These are phyloP conservation scores for Thalassiosira oceanica DNA, from an alignment of 352 stramenopile species.

Conservation along the genomic window DNA sequence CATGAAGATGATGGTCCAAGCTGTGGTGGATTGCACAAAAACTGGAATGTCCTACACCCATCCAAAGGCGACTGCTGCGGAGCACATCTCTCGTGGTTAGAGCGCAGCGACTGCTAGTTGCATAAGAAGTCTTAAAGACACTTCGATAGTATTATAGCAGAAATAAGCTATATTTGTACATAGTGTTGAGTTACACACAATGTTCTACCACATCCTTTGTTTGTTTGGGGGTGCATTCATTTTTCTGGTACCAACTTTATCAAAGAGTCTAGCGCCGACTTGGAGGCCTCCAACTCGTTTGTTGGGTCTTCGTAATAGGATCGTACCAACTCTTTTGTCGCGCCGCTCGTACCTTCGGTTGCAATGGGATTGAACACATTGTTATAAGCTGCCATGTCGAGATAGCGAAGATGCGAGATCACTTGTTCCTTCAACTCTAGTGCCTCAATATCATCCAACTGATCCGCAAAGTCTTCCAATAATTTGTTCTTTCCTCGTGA, in stretches of 20 bases:
- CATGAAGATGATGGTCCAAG: background rate
- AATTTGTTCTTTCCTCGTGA: conserved; percentile 46
- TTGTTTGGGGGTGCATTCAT: no score
- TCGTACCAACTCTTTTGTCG: conserved; percentile 70
- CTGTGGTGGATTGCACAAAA: conserved; percentile 1
- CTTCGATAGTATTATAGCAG: no score
- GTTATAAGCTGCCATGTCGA: conserved; percentile 80
- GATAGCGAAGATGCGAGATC: conserved; percentile 65
- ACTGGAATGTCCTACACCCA: conserved; percentile 6
- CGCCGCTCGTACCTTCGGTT: conserved; percentile 55
- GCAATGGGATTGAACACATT: conserved; percentile 81
- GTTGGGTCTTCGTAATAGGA: conserved; percentile 79
- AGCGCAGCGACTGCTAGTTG: no score
- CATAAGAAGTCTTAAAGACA: no score
- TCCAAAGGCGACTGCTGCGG: background rate
- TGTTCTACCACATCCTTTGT: no score
- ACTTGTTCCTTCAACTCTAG: conserved; percentile 71
- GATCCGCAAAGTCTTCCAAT: conserved; percentile 62
- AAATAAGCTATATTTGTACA: no score
- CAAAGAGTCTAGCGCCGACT: conserved; percentile 52
- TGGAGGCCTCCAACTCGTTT: conserved; percentile 66
- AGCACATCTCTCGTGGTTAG: conserved; percentile 3
- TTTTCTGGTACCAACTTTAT: conserved; percentile 37
- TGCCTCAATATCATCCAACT: conserved; percentile 73
- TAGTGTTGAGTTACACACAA: no score